Conservation (phyloP, 495 filamentous ascomycete genomes). For the Penicillium robsamsonii region DNA sequence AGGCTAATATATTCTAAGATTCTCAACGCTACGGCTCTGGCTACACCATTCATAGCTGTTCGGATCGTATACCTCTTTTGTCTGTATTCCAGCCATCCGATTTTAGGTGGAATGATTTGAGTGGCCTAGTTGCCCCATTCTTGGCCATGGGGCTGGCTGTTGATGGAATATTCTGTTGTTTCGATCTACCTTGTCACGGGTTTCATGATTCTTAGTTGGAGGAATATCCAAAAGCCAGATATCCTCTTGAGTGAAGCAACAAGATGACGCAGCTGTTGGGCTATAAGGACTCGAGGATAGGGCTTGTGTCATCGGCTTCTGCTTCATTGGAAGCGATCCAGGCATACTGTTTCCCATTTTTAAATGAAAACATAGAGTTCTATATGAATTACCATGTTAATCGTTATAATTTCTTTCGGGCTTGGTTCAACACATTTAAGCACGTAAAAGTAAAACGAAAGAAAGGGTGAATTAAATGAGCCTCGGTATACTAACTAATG, state of each 20-base stretch:
- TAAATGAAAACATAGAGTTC: neutral
- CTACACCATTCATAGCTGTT: constrained; percentile 31
- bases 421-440: neutral
- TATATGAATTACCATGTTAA: too few relatives aligned
- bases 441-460: neutral
- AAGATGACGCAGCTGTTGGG: neutral
- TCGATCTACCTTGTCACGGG: constrained; percentile 27
- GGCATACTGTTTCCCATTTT: too few relatives aligned
- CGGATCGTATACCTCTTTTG: constrained; percentile 30
- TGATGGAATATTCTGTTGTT: constrained; percentile 35
- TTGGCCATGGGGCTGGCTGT: constrained; percentile 29
- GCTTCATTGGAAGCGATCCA: neutral
- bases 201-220: constrained; percentile 21
- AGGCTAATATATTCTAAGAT: constrained; percentile 2
- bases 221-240: neutral
- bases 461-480: neutral
- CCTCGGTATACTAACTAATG: neutral
- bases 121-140: constrained; percentile 25
- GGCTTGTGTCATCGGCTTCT: neutral
- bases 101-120: constrained; percentile 23
- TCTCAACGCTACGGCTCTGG: constrained; percentile 24
- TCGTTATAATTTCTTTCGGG: too few relatives aligned
- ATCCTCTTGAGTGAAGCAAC: neutral
- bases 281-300: neutral
- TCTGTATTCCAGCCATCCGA: constrained; percentile 21